Evolutionary conservation across 192 early-diverging fungal species (phyloP).

Genomic region (Pilobolus umbonatus): DNA sequence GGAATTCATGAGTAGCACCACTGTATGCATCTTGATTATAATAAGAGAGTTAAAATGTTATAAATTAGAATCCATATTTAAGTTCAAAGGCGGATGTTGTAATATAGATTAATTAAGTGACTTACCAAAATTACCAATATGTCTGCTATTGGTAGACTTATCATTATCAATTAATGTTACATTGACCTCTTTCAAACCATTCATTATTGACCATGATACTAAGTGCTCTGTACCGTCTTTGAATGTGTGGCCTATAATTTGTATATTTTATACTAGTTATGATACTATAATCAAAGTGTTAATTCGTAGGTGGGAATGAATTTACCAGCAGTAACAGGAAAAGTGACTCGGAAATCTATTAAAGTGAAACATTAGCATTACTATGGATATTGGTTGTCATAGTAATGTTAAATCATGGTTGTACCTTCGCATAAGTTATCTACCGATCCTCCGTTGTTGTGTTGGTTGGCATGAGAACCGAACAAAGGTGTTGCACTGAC

Average conservation of each 20-base stretch:
- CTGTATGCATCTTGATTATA: background rate
- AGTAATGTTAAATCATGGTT: too few relatives aligned
- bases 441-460: background rate
- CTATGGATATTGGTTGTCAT: background rate
- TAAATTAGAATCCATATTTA: too few relatives aligned
- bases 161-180: conserved; percentile 14
- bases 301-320: too few relatives aligned
- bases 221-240: background rate
- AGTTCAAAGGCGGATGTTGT: background rate
- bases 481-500: conserved; percentile 14
- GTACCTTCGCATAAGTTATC: background rate
- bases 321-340: conserved; percentile 12
- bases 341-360: conserved; percentile 11
- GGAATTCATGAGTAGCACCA: conserved; percentile 2
- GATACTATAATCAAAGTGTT: too few relatives aligned
- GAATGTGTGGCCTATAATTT: background rate
- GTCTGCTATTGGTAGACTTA: background rate
- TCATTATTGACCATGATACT: conserved; percentile 1
- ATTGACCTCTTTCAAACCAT: conserved; percentile 1
- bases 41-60: background rate
- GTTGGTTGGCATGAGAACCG: background rate
- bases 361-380: background rate
- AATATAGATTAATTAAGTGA: conserved; percentile 3
- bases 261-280: background rate
- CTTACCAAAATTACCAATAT: conserved; percentile 14